phyloP scores from a whole-genome alignment of 1,284 basidiomycete genomes.

The Peniophora sp. region DNA sequence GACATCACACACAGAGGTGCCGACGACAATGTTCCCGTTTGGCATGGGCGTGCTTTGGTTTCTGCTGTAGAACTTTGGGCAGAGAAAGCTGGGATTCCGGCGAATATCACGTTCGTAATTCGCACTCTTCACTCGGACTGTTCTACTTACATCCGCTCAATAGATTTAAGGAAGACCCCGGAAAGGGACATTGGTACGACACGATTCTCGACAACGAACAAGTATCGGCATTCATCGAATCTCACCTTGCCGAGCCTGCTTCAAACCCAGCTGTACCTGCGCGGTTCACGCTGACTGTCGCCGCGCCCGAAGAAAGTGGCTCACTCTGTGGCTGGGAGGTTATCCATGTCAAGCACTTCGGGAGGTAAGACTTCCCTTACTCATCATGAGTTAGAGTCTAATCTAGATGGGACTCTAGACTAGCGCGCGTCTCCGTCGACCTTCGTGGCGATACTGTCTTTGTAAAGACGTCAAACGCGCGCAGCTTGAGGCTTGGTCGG shows the following conservation, averaged over 20 bases:
- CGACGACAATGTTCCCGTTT: conserved; percentile 76
- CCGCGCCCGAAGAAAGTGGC: conserved; percentile 56
- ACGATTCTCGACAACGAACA: conserved; percentile 46
- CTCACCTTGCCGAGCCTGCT: conserved; percentile 14
- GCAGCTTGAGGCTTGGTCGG: conserved; percentile 26
- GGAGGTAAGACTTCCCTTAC: conserved; percentile 36
- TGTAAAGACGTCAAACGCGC: conserved; percentile 34
- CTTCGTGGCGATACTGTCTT: conserved; percentile 12
- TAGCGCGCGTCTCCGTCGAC: conserved; percentile 23
- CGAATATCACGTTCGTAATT: conserved; percentile 36
- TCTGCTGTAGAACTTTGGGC: conserved; percentile 50
- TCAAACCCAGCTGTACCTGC: conserved; percentile 4
- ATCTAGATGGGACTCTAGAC: conserved; percentile 13
- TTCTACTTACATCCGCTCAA: neutral
- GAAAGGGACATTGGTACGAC: conserved; percentile 64
- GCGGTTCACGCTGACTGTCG: conserved; percentile 61
- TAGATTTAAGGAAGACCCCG: conserved; percentile 61
- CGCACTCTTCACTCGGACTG: too few species aligned
- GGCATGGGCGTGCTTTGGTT: conserved; percentile 66
- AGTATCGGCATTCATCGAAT: conserved; percentile 48
- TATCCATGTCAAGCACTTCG: conserved; percentile 43
- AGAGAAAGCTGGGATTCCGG: conserved; percentile 23
- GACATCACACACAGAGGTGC: conserved; percentile 35
- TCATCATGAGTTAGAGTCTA: neutral
- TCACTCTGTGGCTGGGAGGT: conserved; percentile 61